These are phyloP conservation scores for Fraxinus anomala DNA, from an alignment of 257 asterid genomes.

Conservation along the genomic window DNA sequence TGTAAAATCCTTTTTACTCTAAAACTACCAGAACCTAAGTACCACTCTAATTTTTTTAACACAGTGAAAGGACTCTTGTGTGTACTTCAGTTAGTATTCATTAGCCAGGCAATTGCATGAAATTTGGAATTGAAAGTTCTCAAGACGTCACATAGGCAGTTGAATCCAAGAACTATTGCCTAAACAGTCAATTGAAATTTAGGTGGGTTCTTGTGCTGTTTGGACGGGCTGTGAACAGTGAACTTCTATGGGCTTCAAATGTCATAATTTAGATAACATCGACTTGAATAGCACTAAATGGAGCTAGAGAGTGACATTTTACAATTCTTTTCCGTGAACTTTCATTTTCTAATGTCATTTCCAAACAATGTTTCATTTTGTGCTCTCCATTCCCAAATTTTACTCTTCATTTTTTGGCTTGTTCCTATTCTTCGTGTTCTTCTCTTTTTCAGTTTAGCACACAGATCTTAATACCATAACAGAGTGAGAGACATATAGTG, in stretches of 20 bases:
- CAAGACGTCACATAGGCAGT: neutral
- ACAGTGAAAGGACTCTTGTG: too few species aligned
- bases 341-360: neutral
- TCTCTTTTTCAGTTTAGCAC: neutral
- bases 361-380: too few species aligned
- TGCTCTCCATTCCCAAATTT: neutral
- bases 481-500: neutral
- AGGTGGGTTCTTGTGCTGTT: neutral
- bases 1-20: too few species aligned
- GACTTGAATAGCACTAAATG: neutral
- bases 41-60: too few species aligned
- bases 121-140: neutral
- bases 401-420: neutral
- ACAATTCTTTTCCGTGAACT: neutral
- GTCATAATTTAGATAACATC: neutral
- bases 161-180: neutral
- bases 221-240: neutral
- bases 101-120: neutral
- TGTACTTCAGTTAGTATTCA: neutral
- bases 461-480: neutral
- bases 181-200: neutral
- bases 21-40: too few species aligned
- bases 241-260: neutral
- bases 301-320: neutral
- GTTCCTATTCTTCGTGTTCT: neutral